phyloP scores from a whole-genome alignment of 2,329 filamentous ascomycete genomes.

The Chrysoporthe puriensis region DNA sequence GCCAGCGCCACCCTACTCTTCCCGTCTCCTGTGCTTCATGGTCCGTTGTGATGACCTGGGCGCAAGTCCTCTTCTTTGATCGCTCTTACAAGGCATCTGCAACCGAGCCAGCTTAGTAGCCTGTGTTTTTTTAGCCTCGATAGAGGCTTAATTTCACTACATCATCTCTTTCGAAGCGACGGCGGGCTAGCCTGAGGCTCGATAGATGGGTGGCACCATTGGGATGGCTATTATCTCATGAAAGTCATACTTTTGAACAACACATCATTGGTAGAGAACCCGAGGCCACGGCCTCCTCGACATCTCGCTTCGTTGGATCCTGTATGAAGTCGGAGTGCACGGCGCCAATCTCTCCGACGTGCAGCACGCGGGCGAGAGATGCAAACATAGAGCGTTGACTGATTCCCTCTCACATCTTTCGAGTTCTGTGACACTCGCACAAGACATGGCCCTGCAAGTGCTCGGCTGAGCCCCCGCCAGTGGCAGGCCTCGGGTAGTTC shows the following conservation, averaged over 20 bases:
- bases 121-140: neutral
- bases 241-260: neutral
- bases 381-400: neutral
- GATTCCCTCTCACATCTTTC: neutral
- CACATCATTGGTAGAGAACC: too few relatives aligned
- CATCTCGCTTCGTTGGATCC: neutral
- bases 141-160: neutral
- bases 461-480: conserved; percentile 18
- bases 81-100: neutral
- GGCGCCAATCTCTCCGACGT: conserved; percentile 1
- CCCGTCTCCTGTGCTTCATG: neutral
- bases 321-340: conserved; percentile 7
- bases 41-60: neutral
- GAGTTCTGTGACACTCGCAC: conserved; percentile 18
- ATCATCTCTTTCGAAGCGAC: neutral
- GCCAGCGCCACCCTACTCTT: neutral
- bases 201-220: neutral
- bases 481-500: conserved; percentile 25
- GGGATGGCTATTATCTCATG: neutral
- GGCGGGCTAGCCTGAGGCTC: neutral
- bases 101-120: neutral
- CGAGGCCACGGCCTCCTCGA: neutral
- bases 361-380: neutral
- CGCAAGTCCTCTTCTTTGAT: neutral
- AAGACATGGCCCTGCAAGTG: conserved; percentile 27